Conservation (phyloP, 1,284 basidiomycete genomes). For the Naganishia albida region DNA sequence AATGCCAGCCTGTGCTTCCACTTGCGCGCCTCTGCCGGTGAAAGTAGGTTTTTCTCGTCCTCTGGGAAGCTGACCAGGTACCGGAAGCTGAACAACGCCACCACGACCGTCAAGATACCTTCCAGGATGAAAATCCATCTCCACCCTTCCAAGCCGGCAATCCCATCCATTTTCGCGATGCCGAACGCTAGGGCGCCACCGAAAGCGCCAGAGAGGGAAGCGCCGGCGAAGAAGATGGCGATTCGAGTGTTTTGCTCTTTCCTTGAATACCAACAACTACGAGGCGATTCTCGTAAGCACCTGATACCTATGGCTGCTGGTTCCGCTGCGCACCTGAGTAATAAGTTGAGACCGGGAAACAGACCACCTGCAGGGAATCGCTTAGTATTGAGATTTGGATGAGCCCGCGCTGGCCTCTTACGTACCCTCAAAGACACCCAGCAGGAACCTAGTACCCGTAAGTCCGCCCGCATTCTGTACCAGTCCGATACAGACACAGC, state of each 20-base stretch:
- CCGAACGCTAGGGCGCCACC: conserved; percentile 2
- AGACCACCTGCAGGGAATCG: neutral
- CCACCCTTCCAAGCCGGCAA: conserved; percentile 14
- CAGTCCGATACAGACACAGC: conserved; percentile 1
- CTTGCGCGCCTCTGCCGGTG: conserved; percentile 8
- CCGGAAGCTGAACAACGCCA: neutral
- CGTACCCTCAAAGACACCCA: neutral
- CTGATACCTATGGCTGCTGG: too few relatives aligned
- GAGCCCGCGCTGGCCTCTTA: neutral
- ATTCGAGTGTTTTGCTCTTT: conserved; percentile 4
- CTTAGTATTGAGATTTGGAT: neutral
- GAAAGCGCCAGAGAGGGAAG: neutral
- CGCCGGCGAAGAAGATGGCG: conserved; percentile 16
- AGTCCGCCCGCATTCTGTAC: neutral
- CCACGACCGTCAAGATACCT: conserved; percentile 9
- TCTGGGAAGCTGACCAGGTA: conserved; percentile 19
- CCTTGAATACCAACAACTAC: neutral
- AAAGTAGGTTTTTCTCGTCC: neutral
- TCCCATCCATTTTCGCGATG: conserved; percentile 11
- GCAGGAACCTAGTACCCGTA: neutral
- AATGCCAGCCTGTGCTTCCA: conserved; percentile 11
- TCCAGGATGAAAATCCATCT: conserved; percentile 16
- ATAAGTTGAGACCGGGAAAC: neutral
- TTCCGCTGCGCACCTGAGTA: too few relatives aligned
- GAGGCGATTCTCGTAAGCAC: neutral